A percentile compares a stretch with the other conserved stretches of the same genome.
Conservation (phyloP, 2,329 filamentous ascomycete genomes). For the Microcyclosporella mali region DNA sequence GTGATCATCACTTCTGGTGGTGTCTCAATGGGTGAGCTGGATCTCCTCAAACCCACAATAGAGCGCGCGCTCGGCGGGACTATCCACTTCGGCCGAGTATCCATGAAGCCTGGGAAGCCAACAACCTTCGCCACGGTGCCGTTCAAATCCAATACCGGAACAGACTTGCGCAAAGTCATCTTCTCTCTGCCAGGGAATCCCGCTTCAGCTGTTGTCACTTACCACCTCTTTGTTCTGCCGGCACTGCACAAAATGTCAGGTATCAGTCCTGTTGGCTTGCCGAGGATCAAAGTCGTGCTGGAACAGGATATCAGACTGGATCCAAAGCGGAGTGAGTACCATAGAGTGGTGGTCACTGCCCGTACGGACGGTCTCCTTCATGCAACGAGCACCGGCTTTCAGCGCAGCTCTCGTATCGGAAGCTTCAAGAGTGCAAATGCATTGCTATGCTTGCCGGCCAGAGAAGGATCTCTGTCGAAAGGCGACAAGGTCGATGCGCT, state of each 20-base stretch:
- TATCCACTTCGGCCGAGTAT: conserved; percentile 92
- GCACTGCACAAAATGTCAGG: conserved; percentile 73
- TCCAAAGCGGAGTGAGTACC: conserved; percentile 74
- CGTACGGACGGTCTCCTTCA: conserved; percentile 59
- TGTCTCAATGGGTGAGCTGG: conserved; percentile 95
- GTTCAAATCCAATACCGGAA: conserved; percentile 47
- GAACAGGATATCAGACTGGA: conserved; percentile 70
- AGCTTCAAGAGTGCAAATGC: conserved; percentile 87
- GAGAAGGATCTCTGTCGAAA: conserved; percentile 58
- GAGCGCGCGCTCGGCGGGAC: conserved; percentile 83
- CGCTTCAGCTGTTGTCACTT: conserved; percentile 84
- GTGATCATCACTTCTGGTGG: conserved; percentile 88
- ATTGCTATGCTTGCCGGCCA: conserved; percentile 66
- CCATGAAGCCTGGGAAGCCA: conserved; percentile 97
- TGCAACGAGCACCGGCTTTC: conserved; percentile 78
- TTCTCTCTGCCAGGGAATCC: conserved; percentile 94
- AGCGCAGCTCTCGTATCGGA: conserved; percentile 82
- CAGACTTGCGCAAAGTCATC: conserved; percentile 61
- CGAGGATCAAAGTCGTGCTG: conserved; percentile 64
- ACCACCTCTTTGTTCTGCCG: conserved; percentile 89
- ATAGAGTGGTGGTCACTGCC: conserved; percentile 69
- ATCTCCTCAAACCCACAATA: conserved; percentile 92
- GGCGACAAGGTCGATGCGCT: conserved; percentile 70
- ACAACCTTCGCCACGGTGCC: conserved; percentile 92
- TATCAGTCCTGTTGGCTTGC: conserved; percentile 60